Evolutionary conservation across 495 filamentous ascomycete genomes (phyloP), one percentile per base, ranked within the genome.

Genomic region (Beverwykella pulmonaria): DNA sequence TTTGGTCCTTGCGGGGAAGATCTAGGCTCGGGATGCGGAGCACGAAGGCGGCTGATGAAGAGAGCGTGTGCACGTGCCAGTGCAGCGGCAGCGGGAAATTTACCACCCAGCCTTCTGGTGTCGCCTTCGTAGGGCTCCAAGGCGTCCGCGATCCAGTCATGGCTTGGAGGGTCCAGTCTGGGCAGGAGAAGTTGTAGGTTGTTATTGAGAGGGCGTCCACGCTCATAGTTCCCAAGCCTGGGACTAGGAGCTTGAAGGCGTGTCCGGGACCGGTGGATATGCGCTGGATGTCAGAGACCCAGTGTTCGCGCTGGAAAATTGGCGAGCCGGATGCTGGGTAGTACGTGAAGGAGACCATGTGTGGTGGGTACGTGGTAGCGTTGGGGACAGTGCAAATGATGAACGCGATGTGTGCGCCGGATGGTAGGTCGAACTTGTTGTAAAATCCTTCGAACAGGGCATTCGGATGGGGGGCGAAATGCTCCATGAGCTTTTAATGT

Each of bases 401-500:
- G 39, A 76, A 30, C 17, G 72, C 70, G n/a, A 79, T 44, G 23
- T 74, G 70, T 6, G 72, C 73, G 50, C 76, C 74, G 4, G 76
- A 76, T 34, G 77, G 70, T 1, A 82, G 75, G 26, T 68, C 59
- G 59, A 82, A 80, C 44, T 79, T 79, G 26, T 76, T 78, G 71
- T 82, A 81, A 69, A 75, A 81, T 15, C 79, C 81, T 64, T 82
- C 81, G 63, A 82, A 81, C n/a, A 63, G 68, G 14, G 76, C 63
- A 15, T 23, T 41, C 0, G 62, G 49, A 61, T 82, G 80, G 4
- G 79, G 79, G 19, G 71, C 69, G 34, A 68, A 77, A 58, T 79
- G 72, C 62, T 73, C 59, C 70, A 73, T 74, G n/a, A 22, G 52
- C 14, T 34, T 17, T 25, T 53, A n/a, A n/a, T n/a, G n/a, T n/a